phyloP scores from a whole-genome alignment of 306 rosid genomes.

The Carpinus fangiana region DNA sequence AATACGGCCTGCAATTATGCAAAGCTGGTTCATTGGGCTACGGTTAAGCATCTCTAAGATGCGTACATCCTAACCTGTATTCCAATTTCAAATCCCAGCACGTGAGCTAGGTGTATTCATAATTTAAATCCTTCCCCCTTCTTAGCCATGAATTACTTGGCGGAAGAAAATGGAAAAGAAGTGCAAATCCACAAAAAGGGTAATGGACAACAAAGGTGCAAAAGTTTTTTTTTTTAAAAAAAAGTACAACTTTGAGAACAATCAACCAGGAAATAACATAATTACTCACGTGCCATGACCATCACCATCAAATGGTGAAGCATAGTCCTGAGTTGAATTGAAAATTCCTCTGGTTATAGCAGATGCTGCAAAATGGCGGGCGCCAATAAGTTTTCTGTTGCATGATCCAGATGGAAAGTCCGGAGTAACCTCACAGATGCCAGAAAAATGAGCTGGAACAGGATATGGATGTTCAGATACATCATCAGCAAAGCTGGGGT shows the following conservation, averaged over 20 bases:
- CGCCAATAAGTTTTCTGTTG: constrained; percentile 96
- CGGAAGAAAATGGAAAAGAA: neutral
- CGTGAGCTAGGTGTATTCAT: neutral
- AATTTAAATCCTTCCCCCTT: neutral
- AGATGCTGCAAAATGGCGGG: constrained; percentile 96
- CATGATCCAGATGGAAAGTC: constrained; percentile 99
- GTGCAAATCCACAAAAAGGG: neutral
- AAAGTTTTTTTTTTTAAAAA: neutral
- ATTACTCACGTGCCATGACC: constrained; percentile 99
- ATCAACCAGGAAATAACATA: constrained; percentile 19
- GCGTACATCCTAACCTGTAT: neutral
- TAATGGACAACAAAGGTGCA: neutral
- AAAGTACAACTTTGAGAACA: constrained; percentile 7
- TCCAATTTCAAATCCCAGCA: neutral
- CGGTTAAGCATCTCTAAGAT: neutral
- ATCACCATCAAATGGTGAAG: constrained; percentile 96
- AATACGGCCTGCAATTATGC: neutral
- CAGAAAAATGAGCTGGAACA: constrained; percentile 81
- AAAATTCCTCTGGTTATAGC: constrained; percentile 97
- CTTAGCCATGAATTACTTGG: neutral
- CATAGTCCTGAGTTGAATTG: constrained; percentile 79
- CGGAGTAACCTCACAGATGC: constrained; percentile 88
- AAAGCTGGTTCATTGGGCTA: neutral
- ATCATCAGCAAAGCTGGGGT: constrained; percentile 74
- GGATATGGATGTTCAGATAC: constrained; percentile 56